Percentiles rank a stretch among this genome's conserved stretches.
Evolutionary conservation across 208 protist genomes (phyloP).

Genomic region (Crithidia expoeki): DNA sequence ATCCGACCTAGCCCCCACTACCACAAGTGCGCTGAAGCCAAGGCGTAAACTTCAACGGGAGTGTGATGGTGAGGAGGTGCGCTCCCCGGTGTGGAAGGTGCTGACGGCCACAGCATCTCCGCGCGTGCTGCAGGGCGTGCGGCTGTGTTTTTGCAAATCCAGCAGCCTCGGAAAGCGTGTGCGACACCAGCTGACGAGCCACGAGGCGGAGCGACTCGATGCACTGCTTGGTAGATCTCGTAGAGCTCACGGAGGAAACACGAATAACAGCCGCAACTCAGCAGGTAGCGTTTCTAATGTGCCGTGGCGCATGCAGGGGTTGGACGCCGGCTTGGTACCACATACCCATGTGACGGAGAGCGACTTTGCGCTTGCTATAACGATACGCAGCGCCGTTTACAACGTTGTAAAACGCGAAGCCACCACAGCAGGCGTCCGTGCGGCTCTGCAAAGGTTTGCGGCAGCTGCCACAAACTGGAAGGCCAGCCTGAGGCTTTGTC

Average conservation of each 20-base stretch:
- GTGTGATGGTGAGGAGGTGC: background rate
- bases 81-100: constrained; percentile 20
- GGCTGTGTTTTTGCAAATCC: constrained; percentile 34
- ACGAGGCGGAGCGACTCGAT: constrained; percentile 41
- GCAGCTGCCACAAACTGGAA: constrained; percentile 20
- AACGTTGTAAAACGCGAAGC: background rate
- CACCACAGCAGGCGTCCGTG: background rate
- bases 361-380: constrained; percentile 15
- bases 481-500: constrained; percentile 28
- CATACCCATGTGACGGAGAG: background rate
- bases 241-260: background rate
- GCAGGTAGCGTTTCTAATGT: too few relatives aligned
- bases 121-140: constrained; percentile 21
- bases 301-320: background rate
- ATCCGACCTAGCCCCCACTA: constrained; percentile 17
- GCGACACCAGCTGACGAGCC: constrained; percentile 32
- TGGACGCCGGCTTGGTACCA: background rate
- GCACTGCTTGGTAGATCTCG: constrained; percentile 4
- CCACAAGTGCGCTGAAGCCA: background rate
- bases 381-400: constrained; percentile 24
- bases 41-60: background rate
- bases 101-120: constrained; percentile 22
- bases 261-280: too few relatives aligned
- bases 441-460: constrained; percentile 22
- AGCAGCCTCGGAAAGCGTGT: constrained; percentile 52